Base-by-base conservation (phyloP, 306 rosid genomes). In the Malus orientalis region DNA sequence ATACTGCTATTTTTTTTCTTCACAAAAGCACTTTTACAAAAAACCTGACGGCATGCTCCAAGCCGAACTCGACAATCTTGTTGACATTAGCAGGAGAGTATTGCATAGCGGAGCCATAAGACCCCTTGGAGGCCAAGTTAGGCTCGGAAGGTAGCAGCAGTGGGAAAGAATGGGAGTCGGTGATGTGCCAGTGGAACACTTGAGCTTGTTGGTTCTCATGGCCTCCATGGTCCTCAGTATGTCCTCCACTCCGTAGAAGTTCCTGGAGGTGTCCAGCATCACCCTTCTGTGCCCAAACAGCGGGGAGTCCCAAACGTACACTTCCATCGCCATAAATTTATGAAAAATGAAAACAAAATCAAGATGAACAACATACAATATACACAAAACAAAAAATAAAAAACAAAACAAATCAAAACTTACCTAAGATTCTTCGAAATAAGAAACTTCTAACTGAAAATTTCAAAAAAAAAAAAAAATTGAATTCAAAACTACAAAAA, bases 131-230 rank as follows among this genome's bases (percentile, higher is more conserved):
- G 12, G 95, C 93, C 81, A 94, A 78, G 12, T 51, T 69, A 38
- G 98, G 96, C 70, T 94, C 98, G 5, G 91, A 94, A 9, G 88
- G 91, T 30, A 94, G 36, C 44, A 92, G 71, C 70, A 91, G 45
- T 0, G 97, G 97, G 60, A 94, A 94, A 19, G 98, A 94, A 0
- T 91, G 97, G 2, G 97, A 90, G 42, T 94, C 98, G 1, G 97
- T 90, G 13, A 91, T 55, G 63, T 94, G 98, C 98, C 94, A 94
- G 51, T 94, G 97, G 27, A 94, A 89, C 63, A 91, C 96, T 94
- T 94, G 44, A 94, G 76, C 85, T 91, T 94, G 67, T 94, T 94
- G 86, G 82, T 86, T 63, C 93, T 81, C 93, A 94, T 87, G 66
- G 88, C 89, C n/a, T 66, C 71, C 4, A 94, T 81, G 1, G 90